Evolutionary conservation across 176 grass and related monocot species (phyloP), one percentile per base, ranked within the genome.

Genomic region (Triticum monococcum): DNA sequence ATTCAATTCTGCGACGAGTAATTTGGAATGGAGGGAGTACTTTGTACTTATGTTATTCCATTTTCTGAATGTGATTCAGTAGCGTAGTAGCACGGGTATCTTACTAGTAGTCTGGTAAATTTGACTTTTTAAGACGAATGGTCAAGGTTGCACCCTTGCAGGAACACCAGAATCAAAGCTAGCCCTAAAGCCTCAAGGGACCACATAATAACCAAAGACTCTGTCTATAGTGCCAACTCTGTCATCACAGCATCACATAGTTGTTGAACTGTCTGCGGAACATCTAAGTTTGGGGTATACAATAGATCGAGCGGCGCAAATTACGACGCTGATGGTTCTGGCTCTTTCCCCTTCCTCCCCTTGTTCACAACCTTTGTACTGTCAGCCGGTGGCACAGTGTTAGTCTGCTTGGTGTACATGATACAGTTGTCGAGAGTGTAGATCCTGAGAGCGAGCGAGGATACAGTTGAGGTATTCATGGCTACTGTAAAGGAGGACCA

Each of bases 401-500:
- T 91, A 79, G 80, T 78, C 79, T 94, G 88, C 67, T 96, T 96
- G 24, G 17, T 59, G 65, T 98, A 96, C 71, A 98, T 80, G 68
- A 98, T 86, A 79, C 83, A 96, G 68, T 92, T 76, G 52, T 98
- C 96, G 1, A 98, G 96, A 67, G 93, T 91, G 72, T 96, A 92
- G 26, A 98, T 88, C 64, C 92, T 83, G 30, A 96, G 92, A 9
- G 93, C 90, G 1, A 98, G 93, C 0, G 96, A 92, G 36, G 96
- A 89, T 80, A 96, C 11, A n/a, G 90, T 94, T 83, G 96, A 81
- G 17, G 93, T 92, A 76, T 91, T 98, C 23, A 90, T 87, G 35
- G 96, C 94, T 69, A 92, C 96, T 40, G 90, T 96, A 46, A 92
- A 90, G 75, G 90, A 96, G 43, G 93, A 98, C 96, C 96, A 98